A percentile compares a stretch with the other conserved stretches of the same genome.
phyloP scores from a whole-genome alignment of 1,284 basidiomycete species.

The Trichosporon sp. region DNA sequence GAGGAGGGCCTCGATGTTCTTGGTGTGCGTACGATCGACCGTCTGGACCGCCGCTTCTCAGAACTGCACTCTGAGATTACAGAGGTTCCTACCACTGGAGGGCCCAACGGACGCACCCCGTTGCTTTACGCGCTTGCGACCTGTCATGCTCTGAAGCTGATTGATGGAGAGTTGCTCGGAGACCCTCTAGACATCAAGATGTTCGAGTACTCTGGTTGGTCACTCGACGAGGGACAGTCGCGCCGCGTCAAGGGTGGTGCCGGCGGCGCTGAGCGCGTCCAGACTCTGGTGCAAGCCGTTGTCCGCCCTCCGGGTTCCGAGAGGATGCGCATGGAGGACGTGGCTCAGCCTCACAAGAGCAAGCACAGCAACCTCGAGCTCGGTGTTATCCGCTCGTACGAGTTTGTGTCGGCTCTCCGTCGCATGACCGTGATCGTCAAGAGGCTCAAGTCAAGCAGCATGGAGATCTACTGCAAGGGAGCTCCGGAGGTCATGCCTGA shows the following conservation, averaged over 20 bases:
- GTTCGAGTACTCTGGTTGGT: slow-evolving; percentile 97
- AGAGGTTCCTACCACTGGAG: slow-evolving; percentile 68
- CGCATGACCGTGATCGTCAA: slow-evolving; percentile 99
- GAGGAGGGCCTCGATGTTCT: slow-evolving; percentile 98
- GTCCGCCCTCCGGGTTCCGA: slow-evolving; percentile 90
- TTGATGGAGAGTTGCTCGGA: slow-evolving; percentile 82
- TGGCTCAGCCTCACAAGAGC: slow-evolving; percentile 56
- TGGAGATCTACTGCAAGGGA: slow-evolving; percentile 98
- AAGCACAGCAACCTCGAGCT: slow-evolving; percentile 80
- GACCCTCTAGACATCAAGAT: slow-evolving; percentile 96
- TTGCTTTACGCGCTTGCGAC: slow-evolving; percentile 91
- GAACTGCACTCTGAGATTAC: slow-evolving; percentile 83
- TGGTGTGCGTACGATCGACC: slow-evolving; percentile 77
- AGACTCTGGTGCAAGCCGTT: slow-evolving; percentile 91
- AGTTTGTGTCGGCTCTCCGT: slow-evolving; percentile 88
- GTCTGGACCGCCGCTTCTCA: slow-evolving; percentile 68
- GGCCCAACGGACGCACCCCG: slow-evolving; percentile 61
- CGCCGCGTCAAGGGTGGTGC: slow-evolving; percentile 54
- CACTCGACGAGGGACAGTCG: slow-evolving; percentile 81
- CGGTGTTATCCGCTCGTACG: slow-evolving; percentile 92
- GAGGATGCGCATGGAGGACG: slow-evolving; percentile 80
- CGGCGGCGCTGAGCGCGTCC: slow-evolving; percentile 59
- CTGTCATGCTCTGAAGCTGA: slow-evolving; percentile 90
- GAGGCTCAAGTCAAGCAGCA: slow-evolving; percentile 82
- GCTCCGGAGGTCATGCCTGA: slow-evolving; percentile 97